These are phyloP conservation scores for Penicillium sp. DNA, from an alignment of 2,329 filamentous ascomycete species.

Conservation along the genomic window DNA sequence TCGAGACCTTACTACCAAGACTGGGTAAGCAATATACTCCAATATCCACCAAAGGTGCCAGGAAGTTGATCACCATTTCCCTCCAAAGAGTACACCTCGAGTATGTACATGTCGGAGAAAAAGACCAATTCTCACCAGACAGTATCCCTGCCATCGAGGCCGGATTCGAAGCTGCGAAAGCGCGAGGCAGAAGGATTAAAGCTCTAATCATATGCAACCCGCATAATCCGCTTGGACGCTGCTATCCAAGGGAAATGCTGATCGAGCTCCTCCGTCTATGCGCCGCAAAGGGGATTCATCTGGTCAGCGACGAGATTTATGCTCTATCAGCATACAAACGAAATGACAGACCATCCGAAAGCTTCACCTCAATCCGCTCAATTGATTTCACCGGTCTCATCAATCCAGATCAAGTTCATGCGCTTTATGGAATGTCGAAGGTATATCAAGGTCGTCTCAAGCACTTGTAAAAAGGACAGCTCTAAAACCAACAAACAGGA, in stretches of 20 bases:
- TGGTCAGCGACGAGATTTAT: constrained; percentile 10
- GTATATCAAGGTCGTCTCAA: not conserved
- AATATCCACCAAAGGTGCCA: too few relatives aligned
- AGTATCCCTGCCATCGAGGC: constrained; percentile 1
- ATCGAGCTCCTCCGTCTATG: constrained; percentile 1
- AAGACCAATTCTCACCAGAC: constrained; percentile 2
- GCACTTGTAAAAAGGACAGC: too few relatives aligned
- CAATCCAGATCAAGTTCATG: constrained; percentile 3
- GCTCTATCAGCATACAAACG: constrained; percentile 3
- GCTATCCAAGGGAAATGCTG: constrained; percentile 5
- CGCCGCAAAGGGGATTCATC: not conserved
- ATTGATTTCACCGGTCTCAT: constrained; percentile 4
- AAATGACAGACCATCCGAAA: constrained; percentile 2
- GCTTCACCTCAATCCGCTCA: not conserved
- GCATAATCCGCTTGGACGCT: constrained; percentile 10
- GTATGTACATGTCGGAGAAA: constrained; percentile 1
- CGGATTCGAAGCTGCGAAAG: not conserved
- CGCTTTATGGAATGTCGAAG: constrained; percentile 8
- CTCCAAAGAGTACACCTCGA: constrained; percentile 1
- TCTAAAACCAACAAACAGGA: too few relatives aligned
- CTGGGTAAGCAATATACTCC: not conserved
- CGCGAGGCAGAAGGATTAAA: not conserved
- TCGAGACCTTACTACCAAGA: constrained; percentile 5
- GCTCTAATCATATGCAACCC: constrained; percentile 10
- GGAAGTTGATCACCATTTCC: not conserved